Percentiles rank a stretch among this genome's conserved stretches.
Evolutionary conservation across 2,329 filamentous ascomycete genomes (phyloP).

Genomic region (Pseudopyricularia cyperi): DNA sequence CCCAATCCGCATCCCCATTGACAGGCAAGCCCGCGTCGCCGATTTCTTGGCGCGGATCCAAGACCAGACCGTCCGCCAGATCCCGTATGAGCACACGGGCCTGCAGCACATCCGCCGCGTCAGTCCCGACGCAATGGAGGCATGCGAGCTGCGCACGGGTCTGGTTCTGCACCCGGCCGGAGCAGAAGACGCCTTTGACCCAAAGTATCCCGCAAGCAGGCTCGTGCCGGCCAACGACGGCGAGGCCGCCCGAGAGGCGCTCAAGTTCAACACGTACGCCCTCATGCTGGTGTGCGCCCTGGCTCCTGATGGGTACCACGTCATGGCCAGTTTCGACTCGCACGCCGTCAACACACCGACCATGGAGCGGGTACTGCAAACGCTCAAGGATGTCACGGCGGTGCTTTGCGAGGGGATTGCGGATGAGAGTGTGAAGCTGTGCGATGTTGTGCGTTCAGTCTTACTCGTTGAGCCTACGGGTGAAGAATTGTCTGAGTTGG

Average conservation of each 20-base stretch:
- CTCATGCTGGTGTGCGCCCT: slow-evolving; percentile 54
- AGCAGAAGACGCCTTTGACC: neutral
- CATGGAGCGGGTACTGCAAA: slow-evolving; percentile 38
- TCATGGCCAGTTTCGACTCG: slow-evolving; percentile 54
- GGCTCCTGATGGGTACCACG: slow-evolving; percentile 37
- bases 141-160: slow-evolving; percentile 41
- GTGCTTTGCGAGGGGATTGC: slow-evolving; percentile 29
- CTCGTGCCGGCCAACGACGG: slow-evolving; percentile 37
- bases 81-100: slow-evolving; percentile 52
- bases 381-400: slow-evolving; percentile 36
- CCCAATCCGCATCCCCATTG: slow-evolving; percentile 36
- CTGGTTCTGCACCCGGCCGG: slow-evolving; percentile 37
- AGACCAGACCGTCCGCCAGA: slow-evolving; percentile 14
- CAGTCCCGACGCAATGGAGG: slow-evolving; percentile 38
- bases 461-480: neutral
- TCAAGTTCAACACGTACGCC: slow-evolving; percentile 46
- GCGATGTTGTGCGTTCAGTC: neutral
- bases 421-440: slow-evolving; percentile 19
- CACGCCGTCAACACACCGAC: slow-evolving; percentile 36
- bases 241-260: slow-evolving; percentile 45
- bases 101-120: slow-evolving; percentile 46
- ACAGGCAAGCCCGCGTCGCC: slow-evolving; percentile 24
- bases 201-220: slow-evolving; percentile 7
- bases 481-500: neutral
- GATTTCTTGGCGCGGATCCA: slow-evolving; percentile 25